Percentiles rank a stretch among this genome's conserved stretches.
phyloP scores from a whole-genome alignment of 495 filamentous ascomycete genomes.

The Filosporella fistucella region DNA sequence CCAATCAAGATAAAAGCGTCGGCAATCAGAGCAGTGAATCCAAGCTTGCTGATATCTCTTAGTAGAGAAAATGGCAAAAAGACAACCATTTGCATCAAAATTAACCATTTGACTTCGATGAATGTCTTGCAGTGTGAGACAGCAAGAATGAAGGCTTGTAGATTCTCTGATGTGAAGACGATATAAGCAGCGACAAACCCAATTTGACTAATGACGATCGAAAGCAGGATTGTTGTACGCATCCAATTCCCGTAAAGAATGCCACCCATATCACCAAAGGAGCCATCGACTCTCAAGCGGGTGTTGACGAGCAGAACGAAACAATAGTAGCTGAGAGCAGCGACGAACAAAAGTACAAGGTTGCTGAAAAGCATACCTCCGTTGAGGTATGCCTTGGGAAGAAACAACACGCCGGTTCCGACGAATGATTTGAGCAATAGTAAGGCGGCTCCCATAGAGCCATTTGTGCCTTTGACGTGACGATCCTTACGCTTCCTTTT shows the following conservation, averaged over 20 bases:
- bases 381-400: slow-evolving; percentile 88
- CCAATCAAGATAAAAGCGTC: slow-evolving; percentile 93
- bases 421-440: slow-evolving; percentile 95
- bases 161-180: slow-evolving; percentile 92
- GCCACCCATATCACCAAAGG: slow-evolving; percentile 95
- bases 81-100: slow-evolving; percentile 87
- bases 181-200: slow-evolving; percentile 98
- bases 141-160: slow-evolving; percentile 85
- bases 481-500: slow-evolving; percentile 69
- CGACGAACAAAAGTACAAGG: slow-evolving; percentile 78
- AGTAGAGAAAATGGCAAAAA: slow-evolving; percentile 91
- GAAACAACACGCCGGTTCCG: slow-evolving; percentile 93
- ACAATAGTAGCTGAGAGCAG: slow-evolving; percentile 86
- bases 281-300: slow-evolving; percentile 75
- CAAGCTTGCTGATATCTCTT: slow-evolving; percentile 92
- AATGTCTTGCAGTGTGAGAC: slow-evolving; percentile 76
- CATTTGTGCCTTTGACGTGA: slow-evolving; percentile 65
- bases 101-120: slow-evolving; percentile 83
- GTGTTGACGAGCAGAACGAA: slow-evolving; percentile 90
- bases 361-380: slow-evolving; percentile 98
- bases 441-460: slow-evolving; percentile 67
- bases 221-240: slow-evolving; percentile 78
- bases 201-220: slow-evolving; percentile 90
- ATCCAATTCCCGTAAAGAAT: slow-evolving; percentile 88
- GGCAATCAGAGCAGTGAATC: slow-evolving; percentile 83